Evolutionary conservation across 2,329 filamentous ascomycete species (phyloP), one percentile per base, ranked within the genome.

Genomic region (Penicillium digitatum): DNA sequence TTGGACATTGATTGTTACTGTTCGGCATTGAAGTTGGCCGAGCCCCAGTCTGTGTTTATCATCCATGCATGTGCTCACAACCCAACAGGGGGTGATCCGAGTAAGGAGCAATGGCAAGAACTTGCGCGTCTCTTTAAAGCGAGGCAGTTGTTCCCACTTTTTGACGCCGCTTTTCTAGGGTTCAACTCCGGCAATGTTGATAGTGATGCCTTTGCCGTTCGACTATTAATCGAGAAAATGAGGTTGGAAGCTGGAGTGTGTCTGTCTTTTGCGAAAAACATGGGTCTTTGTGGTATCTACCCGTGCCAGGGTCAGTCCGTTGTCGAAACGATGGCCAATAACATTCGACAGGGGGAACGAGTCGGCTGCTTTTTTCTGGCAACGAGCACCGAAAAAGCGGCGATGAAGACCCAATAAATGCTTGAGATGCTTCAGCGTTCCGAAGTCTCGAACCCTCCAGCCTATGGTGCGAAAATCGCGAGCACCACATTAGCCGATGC

Each of bases 31-130:
- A 53, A 53, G 12, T n/a, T 26, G 2, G 55, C 59, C 4, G 54
- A 56, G 40, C 61, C 59, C 5, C 47, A 57, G 4, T 62, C 57
- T 11, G 53, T 60, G 14, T 40, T 59, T 5, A 57, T 62, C 22
- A 50, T 97, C 71, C 93, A 96, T 75, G 89, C 90, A 58, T 97
- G 94, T 72, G 93, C 94, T 27, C 94, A 97, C 79, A 97, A 97
- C 78, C 94, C 94, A 24, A 97, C 93, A 0, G 93, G 94, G 48
- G 90, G 96, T 57, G 93, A 97, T 74, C 91, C 91, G 2, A 95
- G 89, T 20, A 80, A 86, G 61, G 89, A 92, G 43, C 92, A 97
- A 77, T 97, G 93, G 93, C 88, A 86, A 72, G 82, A 95, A 76
- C 84, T 97, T 53, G 90, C 90, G 38, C 74, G 79, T 31, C 75